These are phyloP conservation scores for Colletotrichum eleusines DNA, from an alignment of 2,329 filamentous ascomycete species.

Conservation along the genomic window DNA sequence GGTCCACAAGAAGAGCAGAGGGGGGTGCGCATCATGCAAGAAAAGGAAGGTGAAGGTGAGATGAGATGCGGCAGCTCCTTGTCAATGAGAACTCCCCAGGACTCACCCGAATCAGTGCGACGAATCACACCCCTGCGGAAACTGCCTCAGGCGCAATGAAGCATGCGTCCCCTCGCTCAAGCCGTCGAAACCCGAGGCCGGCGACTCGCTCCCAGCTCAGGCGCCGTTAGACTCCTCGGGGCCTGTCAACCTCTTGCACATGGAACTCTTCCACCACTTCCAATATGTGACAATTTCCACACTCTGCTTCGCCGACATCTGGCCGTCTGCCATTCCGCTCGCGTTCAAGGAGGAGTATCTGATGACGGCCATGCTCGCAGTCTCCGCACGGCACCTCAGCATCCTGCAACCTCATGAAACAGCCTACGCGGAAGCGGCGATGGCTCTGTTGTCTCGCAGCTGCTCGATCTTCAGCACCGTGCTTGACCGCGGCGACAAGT, in stretches of 20 bases:
- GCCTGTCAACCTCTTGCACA: constrained; percentile 47
- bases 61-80: background rate
- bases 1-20: constrained; percentile 48
- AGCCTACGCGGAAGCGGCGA: constrained; percentile 44
- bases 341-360: constrained; percentile 49
- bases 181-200: constrained; percentile 17
- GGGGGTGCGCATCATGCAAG: constrained; percentile 47
- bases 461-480: constrained; percentile 45
- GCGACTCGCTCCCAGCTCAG: background rate
- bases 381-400: constrained; percentile 44
- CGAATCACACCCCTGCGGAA: constrained; percentile 46
- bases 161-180: constrained; percentile 16
- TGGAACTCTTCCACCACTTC: constrained; percentile 51
- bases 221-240: constrained; percentile 1
- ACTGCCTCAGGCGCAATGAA: constrained; percentile 46
- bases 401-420: constrained; percentile 34
- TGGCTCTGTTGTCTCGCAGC: constrained; percentile 44
- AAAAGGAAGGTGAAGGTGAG: constrained; percentile 49
- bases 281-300: constrained; percentile 45
- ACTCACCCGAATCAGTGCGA: constrained; percentile 45
- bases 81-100: background rate
- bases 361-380: constrained; percentile 45
- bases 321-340: constrained; percentile 46
- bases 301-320: constrained; percentile 47
- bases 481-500: constrained; percentile 35